Evolutionary conservation across 768 basidiomycete species (phyloP), one percentile per base, ranked within the genome.

Genomic region (Termitomyces titanicus): DNA sequence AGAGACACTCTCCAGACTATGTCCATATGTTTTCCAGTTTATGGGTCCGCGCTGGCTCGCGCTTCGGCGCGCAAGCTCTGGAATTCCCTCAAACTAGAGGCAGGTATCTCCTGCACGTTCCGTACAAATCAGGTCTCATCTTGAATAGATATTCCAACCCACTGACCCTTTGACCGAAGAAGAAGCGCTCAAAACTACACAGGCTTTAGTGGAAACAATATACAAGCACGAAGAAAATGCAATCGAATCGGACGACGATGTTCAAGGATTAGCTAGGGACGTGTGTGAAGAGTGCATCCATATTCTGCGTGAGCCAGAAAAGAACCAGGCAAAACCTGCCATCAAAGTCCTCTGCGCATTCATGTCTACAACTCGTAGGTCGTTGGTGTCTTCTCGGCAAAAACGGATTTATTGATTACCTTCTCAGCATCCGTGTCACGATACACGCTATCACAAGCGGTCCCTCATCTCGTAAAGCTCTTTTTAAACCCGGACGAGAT

Each of bases 81-180:
- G 93, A 94, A 88, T 68, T 79, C 87, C 0, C 68, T 98, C 33
- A 96, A 93, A 66, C 78, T 98, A 24, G 97, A 98, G 80, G 95
- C 90, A 54, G 52, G 52, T 42, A 43, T 45, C 13, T n/a, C 29
- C 56, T 34, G 24, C 11, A 22, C n/a, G 38, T 42, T 22, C 24
- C 25, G 2, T 24, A 56, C 24, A 25, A 51, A 43, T 38, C 9
- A 13, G 18, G 34, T 3, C 53, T 61, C 44, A 25, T 25, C 37
- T 39, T 13, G 44, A 47, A 18, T 60, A 98, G 94, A 89, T 98
- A 34, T 91, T 98, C 69, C 94, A 98, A 77, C 92, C 96, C 0
- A 88, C 85, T 2, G 95, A 98, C 66, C 49, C 72, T 6, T 70
- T 80, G 31, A 91, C 89, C 7, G 92, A 96, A 65, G 75, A 77